Base-by-base conservation (phyloP, 192 early-diverging fungal genomes). In the Linnemannia exigua region DNA sequence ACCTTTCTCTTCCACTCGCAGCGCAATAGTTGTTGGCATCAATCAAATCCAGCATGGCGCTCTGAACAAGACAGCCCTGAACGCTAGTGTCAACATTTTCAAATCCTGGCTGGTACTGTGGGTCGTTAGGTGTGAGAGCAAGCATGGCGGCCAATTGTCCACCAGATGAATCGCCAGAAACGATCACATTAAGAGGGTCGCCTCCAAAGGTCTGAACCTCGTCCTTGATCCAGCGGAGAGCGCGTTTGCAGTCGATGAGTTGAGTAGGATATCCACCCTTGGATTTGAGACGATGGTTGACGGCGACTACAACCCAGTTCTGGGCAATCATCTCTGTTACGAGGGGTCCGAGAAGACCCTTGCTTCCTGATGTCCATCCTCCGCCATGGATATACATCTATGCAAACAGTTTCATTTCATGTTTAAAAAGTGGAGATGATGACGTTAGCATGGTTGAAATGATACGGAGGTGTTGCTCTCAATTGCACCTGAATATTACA, bases 371-470 rank as follows among this genome's bases (percentile, higher is more conserved):
- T 58, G 84, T 84, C 93, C 93, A 95, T 8, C 89, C 89, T 28
- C 93, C 93, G 19, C 94, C 94, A 82, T 94, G 93, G 35, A 93
- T 88, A 74, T 92, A 91, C 61, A 94, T 67, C 93, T 92, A 79
- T 20, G 22, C 22, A 5, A 14, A 47, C 6, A 31, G 31, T 7
- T 63, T 22, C 31, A 9, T 44, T 44, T 9, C 41, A 44, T 44
- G 41, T 9, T n/a, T n/a, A 44, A 25, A 36, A 38, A 58, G 35
- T 16, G 4, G 47, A 19, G 8, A 14, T 22, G n/a, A 63, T 63
- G 58, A 22, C 28, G 51, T 67, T 17, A 68, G 20, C 17, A 33
- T 12, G 58, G 9, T 12, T 31, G 58, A 25, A 2, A 28, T 63
- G 0, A 14, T 28, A 15, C 15, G 3, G 28, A 25, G 25, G 28